These are phyloP conservation scores for Atkinsonella texensis DNA, from an alignment of 2,329 filamentous ascomycete species.

Conservation along the genomic window DNA sequence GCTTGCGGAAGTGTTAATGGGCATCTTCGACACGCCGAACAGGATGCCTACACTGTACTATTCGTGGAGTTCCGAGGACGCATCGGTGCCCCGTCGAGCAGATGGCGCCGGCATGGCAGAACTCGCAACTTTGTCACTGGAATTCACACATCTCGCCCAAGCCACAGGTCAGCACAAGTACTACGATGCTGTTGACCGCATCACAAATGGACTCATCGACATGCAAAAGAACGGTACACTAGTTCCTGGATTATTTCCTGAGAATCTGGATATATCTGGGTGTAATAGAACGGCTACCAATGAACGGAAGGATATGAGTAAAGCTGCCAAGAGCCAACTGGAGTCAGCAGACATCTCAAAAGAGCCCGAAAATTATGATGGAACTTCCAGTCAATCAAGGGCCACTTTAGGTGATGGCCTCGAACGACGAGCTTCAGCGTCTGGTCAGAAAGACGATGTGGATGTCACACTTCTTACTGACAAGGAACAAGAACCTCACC, in stretches of 20 bases:
- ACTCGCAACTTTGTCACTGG: slow-evolving; percentile 68
- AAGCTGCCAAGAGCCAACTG: slow-evolving; percentile 23
- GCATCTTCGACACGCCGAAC: slow-evolving; percentile 84
- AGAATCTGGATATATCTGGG: slow-evolving; percentile 64
- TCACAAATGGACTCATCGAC: slow-evolving; percentile 67
- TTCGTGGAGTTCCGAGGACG: slow-evolving; percentile 56
- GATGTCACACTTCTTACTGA: not conserved
- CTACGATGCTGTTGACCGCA: slow-evolving; percentile 79
- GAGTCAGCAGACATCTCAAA: slow-evolving; percentile 19
- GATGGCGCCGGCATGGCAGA: slow-evolving; percentile 51
- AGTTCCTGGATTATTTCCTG: slow-evolving; percentile 71
- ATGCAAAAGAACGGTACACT: slow-evolving; percentile 58
- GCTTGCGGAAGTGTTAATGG: slow-evolving; percentile 69
- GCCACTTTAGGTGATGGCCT: slow-evolving; percentile 4
- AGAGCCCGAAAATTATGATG: slow-evolving; percentile 17
- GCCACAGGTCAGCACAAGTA: slow-evolving; percentile 71
- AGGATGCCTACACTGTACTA: slow-evolving; percentile 81
- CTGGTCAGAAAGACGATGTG: not conserved
- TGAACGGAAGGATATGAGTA: slow-evolving; percentile 17
- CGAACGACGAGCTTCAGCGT: slow-evolving; percentile 1
- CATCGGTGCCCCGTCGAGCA: slow-evolving; percentile 52
- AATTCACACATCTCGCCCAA: slow-evolving; percentile 83
- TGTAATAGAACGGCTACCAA: slow-evolving; percentile 48
- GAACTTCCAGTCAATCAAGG: not conserved
- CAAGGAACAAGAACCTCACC: not conserved